These are phyloP conservation scores for Colletotrichum limetticola DNA, from an alignment of 2,329 filamentous ascomycete genomes.

Conservation along the genomic window DNA sequence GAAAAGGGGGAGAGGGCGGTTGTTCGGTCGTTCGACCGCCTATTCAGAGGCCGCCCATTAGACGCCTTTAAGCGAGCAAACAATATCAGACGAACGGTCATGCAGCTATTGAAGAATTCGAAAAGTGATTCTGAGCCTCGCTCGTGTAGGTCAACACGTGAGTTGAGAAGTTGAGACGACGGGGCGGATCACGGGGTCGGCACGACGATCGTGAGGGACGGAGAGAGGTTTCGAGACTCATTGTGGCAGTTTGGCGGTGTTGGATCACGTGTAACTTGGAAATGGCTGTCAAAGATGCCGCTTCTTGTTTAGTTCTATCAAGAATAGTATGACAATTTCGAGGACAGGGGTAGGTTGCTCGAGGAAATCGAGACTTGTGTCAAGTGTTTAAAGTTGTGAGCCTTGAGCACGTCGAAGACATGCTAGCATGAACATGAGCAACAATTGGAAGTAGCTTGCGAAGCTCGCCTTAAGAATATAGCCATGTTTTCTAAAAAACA, in stretches of 20 bases:
- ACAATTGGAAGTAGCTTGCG: accelerated
- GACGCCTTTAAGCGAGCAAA: not conserved
- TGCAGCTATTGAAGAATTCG: not conserved
- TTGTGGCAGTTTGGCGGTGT: not conserved
- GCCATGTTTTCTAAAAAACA: accelerated
- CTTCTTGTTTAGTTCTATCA: too few relatives aligned
- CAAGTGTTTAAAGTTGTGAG: too few relatives aligned
- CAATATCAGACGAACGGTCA: not conserved
- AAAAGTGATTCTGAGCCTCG: not conserved
- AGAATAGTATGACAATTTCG: too few relatives aligned
- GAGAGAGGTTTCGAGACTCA: not conserved
- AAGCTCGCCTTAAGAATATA: accelerated
- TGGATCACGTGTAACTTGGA: not conserved
- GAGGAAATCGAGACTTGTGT: too few relatives aligned
- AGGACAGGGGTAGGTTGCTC: too few relatives aligned
- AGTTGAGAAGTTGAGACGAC: not conserved
- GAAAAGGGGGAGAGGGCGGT: not conserved
- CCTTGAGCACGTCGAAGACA: too few relatives aligned
- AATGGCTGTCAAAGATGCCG: too few relatives aligned
- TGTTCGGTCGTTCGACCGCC: not conserved
- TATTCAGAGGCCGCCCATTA: not conserved
- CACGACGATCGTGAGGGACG: not conserved
- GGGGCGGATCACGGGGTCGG: not conserved
- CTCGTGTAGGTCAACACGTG: not conserved
- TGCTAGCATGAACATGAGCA: too few relatives aligned